Evolutionary conservation across 495 filamentous ascomycete genomes (phyloP).

Genomic region (Xylaria grammica): DNA sequence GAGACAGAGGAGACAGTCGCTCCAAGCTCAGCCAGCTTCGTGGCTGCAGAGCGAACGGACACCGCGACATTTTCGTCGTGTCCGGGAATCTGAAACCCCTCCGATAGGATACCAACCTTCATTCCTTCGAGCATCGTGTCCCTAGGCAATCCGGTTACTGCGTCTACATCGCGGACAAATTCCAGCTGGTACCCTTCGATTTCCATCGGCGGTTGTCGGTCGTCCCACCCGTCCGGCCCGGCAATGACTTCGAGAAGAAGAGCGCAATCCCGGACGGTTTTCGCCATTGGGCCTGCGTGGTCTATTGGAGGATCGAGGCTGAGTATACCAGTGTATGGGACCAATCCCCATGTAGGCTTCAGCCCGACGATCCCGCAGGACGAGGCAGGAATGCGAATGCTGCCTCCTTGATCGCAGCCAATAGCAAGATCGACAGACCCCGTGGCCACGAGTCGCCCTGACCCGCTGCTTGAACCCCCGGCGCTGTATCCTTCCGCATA

Average conservation of each 20-base stretch:
- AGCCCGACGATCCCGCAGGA: conserved; percentile 54
- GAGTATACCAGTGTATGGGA: conserved; percentile 56
- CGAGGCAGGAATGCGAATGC: conserved; percentile 60
- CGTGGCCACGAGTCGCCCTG: conserved; percentile 56
- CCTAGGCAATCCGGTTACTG: conserved; percentile 19
- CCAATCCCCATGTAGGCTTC: conserved; percentile 56
- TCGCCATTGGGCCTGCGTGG: conserved; percentile 56
- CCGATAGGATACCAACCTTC: conserved; percentile 58
- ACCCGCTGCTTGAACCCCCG: conserved; percentile 65
- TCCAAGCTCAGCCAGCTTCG: conserved; percentile 55
- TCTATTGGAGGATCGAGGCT: conserved; percentile 54
- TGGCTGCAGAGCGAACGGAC: conserved; percentile 49
- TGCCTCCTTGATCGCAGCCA: conserved; percentile 67
- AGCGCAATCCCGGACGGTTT: conserved; percentile 56
- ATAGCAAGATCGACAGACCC: conserved; percentile 60
- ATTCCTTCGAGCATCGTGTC: conserved; percentile 49
- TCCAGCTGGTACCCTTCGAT: conserved; percentile 46
- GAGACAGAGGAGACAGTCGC: conserved; percentile 58
- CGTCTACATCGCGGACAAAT: conserved; percentile 34
- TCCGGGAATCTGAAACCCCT: conserved; percentile 52
- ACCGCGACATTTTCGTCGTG: conserved; percentile 49
- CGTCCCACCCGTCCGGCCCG: conserved; percentile 63
- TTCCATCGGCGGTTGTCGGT: conserved; percentile 51
- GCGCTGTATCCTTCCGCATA: conserved; percentile 55
- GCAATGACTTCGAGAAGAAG: conserved; percentile 57